These are phyloP conservation scores for Tetraselmis chui DNA, from an alignment of 139 green algal species.

Conservation along the genomic window DNA sequence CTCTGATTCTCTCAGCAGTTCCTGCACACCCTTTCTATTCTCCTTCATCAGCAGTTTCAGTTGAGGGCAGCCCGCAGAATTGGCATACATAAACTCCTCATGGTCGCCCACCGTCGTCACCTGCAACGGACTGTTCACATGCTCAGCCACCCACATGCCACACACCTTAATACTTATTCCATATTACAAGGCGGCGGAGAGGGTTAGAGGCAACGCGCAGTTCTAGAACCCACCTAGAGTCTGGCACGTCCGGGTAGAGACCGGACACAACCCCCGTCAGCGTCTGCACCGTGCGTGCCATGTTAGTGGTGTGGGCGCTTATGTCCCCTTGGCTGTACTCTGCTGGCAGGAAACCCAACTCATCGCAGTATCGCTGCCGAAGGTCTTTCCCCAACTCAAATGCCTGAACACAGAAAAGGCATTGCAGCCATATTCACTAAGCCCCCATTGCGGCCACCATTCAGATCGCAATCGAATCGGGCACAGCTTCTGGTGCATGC, in stretches of 20 bases:
- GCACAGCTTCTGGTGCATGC: no score
- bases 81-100: slow-evolving; percentile 62
- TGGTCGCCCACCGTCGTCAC: slow-evolving; percentile 39
- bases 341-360: slow-evolving; percentile 35
- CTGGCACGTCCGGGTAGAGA: slow-evolving; percentile 38
- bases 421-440: no score
- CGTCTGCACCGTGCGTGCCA: slow-evolving; percentile 48
- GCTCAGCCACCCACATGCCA: no score
- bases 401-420: slow-evolving; percentile 24
- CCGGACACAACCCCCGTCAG: slow-evolving; percentile 61
- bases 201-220: no score
- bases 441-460: no score
- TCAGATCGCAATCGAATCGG: no score
- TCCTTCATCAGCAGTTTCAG: slow-evolving; percentile 26
- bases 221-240: background rate
- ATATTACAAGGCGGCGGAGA: no score
- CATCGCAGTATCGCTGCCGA: slow-evolving; percentile 40
- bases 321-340: slow-evolving; percentile 23
- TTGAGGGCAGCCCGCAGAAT: slow-evolving; percentile 24
- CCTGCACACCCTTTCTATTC: background rate
- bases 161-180: no score
- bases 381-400: slow-evolving; percentile 54
- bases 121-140: slow-evolving; percentile 24
- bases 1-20: background rate
- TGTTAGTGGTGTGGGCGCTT: slow-evolving; percentile 50